These are phyloP conservation scores for Botrytis porri DNA, from an alignment of 2,329 filamentous ascomycete species.

Conservation along the genomic window DNA sequence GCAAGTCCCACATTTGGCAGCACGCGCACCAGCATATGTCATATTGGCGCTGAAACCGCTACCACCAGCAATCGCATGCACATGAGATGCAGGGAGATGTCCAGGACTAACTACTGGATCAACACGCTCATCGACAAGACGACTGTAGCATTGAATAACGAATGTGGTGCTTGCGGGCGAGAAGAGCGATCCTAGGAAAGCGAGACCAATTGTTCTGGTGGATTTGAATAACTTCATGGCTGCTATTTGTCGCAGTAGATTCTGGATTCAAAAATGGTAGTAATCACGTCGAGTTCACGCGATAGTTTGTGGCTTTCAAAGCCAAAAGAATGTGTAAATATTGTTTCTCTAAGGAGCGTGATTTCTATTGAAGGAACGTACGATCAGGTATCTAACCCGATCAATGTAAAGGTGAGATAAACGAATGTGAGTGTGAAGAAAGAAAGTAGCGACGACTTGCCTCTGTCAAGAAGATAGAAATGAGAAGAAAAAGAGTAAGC, in stretches of 20 bases:
- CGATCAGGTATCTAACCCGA: constrained; percentile 19
- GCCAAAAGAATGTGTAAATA: neutral
- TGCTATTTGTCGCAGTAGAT: neutral
- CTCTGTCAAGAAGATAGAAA: neutral
- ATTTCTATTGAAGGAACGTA: constrained; percentile 1
- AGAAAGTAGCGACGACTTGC: neutral
- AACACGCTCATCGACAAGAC: constrained; percentile 26
- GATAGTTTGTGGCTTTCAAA: neutral
- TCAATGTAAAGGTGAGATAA: neutral
- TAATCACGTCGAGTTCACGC: neutral
- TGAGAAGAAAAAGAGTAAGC: neutral
- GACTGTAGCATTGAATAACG: constrained; percentile 23
- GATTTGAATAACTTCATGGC: neutral
- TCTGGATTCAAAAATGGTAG: neutral
- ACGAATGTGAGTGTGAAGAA: neutral
- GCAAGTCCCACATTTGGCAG: constrained; percentile 37
- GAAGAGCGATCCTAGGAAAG: neutral
- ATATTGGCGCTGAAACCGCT: constrained; percentile 44
- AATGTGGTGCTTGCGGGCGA: constrained; percentile 11
- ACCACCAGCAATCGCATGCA: constrained; percentile 27
- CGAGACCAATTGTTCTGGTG: neutral
- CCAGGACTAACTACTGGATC: constrained; percentile 27
- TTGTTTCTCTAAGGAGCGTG: neutral
- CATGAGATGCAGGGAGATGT: constrained; percentile 23
- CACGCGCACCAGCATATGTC: constrained; percentile 33